Evolutionary conservation across 768 basidiomycete species (phyloP), one percentile per base, ranked within the genome.

Genomic region (Boletus coccyginus): DNA sequence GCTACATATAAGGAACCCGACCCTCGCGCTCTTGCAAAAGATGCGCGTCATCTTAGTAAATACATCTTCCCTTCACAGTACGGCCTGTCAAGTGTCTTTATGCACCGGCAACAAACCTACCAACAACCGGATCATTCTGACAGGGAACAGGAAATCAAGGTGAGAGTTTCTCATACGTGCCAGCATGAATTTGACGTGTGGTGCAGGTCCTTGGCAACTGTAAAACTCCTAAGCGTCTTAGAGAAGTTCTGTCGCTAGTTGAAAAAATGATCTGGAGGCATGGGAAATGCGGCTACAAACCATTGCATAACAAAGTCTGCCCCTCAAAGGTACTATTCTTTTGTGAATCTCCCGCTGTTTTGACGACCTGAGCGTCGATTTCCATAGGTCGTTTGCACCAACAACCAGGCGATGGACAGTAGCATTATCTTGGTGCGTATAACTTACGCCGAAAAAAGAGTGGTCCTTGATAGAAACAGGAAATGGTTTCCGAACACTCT

Each of bases 21-120:
- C 58, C 73, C 75, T 27, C 74, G 72, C 10, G 65, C 73, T 56
- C 80, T 81, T 61, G 76, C 74, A 43, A 77, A 77, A 39, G 69
- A 82, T 39, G 79, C 81, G 1, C 79, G 88, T 40, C 85, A 85
- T 59, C 71, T 93, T 1, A 78, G 88, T 35, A 94, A 94, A 73
- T 88, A 93, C 63, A 75, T 98, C 2, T 96, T 98, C 64, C 86
- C 94, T 10, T 78, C 86, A 40, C 90, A 94, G 62, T 92, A 86
- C 63, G 80, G 81, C 0, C 66, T 97, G 2, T 66, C 76, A 6
- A 88, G 75, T 60, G 78, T 86, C 3, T 94, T 94, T 57, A 48
- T 57, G 5, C 39, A 53, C 24, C 59, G 58, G 17, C 70, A 65
- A 42, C 63, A 70, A 43, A 58, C 64, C 0, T 73, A 73, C 42